Percentiles rank a stretch among this genome's conserved stretches.
phyloP scores from a whole-genome alignment of 108 stramenopile genomes.

The Stephanodiscus minutulus region DNA sequence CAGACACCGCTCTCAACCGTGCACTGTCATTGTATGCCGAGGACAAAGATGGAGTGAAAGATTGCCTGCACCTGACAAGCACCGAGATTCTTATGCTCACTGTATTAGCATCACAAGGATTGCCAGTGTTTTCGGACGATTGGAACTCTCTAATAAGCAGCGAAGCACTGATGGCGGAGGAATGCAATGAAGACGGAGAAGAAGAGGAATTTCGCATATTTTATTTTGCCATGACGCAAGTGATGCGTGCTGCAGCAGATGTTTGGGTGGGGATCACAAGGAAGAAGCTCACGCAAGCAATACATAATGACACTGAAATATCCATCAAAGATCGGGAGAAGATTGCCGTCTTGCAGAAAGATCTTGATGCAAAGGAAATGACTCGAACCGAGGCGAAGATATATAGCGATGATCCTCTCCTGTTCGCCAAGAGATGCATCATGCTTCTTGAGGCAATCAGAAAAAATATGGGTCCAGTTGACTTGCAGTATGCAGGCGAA shows the following conservation, averaged over 20 bases:
- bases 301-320: constrained; percentile 5
- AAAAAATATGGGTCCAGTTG: constrained; percentile 53
- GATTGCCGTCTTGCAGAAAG: constrained; percentile 42
- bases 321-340: constrained; percentile 25
- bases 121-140: constrained; percentile 56
- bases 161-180: constrained; percentile 12
- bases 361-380: constrained; percentile 25
- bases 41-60: constrained; percentile 22
- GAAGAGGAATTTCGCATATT: constrained; percentile 38
- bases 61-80: constrained; percentile 42
- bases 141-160: constrained; percentile 41
- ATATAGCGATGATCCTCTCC: constrained; percentile 43
- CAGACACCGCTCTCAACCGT: constrained; percentile 45
- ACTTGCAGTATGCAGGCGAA: constrained; percentile 45
- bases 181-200: constrained; percentile 24
- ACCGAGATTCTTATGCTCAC: constrained; percentile 63
- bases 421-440: constrained; percentile 56
- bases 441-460: constrained; percentile 53
- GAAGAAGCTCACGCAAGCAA: constrained; percentile 33
- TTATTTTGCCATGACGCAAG: constrained; percentile 41
- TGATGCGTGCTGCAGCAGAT: constrained; percentile 42
- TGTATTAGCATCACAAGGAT: constrained; percentile 57
- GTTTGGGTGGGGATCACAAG: constrained; percentile 45
- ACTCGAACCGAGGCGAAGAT: constrained; percentile 23
- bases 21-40: constrained; percentile 22